Base-by-base conservation (phyloP, 2,329 filamentous ascomycete species). In the Penicillium sp. region DNA sequence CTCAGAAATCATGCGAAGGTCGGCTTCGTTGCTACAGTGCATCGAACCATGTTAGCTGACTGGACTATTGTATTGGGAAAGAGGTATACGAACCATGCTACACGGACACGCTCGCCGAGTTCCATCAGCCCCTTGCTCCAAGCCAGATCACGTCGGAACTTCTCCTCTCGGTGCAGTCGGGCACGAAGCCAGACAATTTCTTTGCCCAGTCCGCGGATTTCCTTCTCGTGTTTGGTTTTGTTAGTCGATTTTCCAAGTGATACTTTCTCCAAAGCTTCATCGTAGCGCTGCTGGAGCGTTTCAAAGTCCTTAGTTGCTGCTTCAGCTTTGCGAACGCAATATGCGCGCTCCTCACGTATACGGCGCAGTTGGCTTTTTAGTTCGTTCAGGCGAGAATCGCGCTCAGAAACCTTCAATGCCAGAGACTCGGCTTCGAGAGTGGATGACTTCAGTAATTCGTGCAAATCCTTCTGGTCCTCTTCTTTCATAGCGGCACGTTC, bases 141-240 rank as follows among this genome's bases (percentile, higher is more conserved):
- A 8, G 89, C 90, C 28, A 93, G 84, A 66, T 92, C 90, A 59
- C 83, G 82, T 37, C 94, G 84, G 75, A 97, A 87, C 47, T 83
- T 85, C 63, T 90, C 86, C 74, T 97, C 93, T 28, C 94, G 84
- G 69, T 85, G 83, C 77, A 89, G 90, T 48, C 88, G 86, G 2
- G 91, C 90, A 66, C 92, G 86, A 71, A 97, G 85, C 86, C 90
- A 97, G 67, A 92, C 85, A 71, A 97, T 93, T 75, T 97, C 92
- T 76, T 94, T 89, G 49, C 86, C 84, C 69, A 97, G 81, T 16
- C 93, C 93, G 62, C 87, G 85, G 49, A 97, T 85, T 66, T 91
- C 86, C 42, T 88, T 86, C 46, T 82, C 79, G 70, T 79, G 67
- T 61, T 73, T 65, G 68, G 71, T 62, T 67, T 77, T 71, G 79